Base-by-base conservation (phyloP, 306 rosid genomes). In the Pyrus communis region DNA sequence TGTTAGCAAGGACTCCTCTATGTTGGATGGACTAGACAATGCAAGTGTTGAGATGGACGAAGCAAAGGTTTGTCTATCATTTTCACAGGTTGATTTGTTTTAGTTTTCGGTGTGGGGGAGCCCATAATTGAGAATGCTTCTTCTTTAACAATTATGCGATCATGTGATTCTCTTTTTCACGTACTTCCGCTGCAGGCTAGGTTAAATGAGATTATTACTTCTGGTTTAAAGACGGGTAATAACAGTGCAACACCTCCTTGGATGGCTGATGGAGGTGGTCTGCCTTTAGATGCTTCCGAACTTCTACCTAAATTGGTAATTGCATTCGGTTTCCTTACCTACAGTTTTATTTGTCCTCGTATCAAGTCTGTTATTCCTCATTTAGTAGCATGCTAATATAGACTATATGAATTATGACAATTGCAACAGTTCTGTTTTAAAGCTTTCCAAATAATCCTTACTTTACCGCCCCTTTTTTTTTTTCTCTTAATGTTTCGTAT, bases 1-100 rank as follows among this genome's bases (percentile, higher is more conserved):
- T 78, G 99, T 95, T 65, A 95, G 99, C 88, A 92, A 95, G 84
- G 97, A 95, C 87, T 92, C 93, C 68, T 95, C 99, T 81, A 95
- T 95, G 99, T 78, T 95, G 97, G 99, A 95, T 65, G 99, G 99
- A 77, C 99, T 95, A 82, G 99, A 95, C 78, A 91, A 95, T 85
- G 99, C 99, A 77, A 89, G 97, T 85, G 80, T 25, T 40, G 97
- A 95, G 89, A 95, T 95, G 97, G 89, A 89, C 46, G 92, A 90
- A 87, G 97, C 97, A 60, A 95, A 95, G 97, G 98, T 89, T 72
- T 23, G 67, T 71, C 58, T 33, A 30, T 61, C 74, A 69, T 19
- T 42, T 67, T 28, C 46, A 42, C 30, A 49, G 46, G 28, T 49
- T n/a, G 1, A 19, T 57, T 54, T 46, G 5, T 51, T 57, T 51